Conservation (phyloP, 192 early-diverging fungal species). For the Pilaira anomala region DNA sequence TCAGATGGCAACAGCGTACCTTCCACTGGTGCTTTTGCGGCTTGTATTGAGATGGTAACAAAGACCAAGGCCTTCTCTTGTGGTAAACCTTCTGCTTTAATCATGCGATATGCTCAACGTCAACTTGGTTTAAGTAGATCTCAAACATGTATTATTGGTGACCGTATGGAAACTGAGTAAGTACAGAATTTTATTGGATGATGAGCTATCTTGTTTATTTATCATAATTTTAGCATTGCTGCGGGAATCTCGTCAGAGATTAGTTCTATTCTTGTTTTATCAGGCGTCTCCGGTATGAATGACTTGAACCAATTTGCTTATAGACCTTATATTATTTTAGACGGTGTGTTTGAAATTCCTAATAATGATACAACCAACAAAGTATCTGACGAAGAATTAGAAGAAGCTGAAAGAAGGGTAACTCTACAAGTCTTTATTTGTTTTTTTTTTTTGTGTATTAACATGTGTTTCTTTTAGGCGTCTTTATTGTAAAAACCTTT, state of each 20-base stretch:
- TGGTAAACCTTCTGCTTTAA: constrained; percentile 54
- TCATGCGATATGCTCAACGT: constrained; percentile 55
- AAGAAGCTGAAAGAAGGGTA: constrained; percentile 28
- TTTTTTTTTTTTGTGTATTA: neutral
- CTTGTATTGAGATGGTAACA: constrained; percentile 53
- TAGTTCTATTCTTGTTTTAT: constrained; percentile 54
- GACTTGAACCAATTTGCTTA: constrained; percentile 48
- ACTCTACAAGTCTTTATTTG: neutral
- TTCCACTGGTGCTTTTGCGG: constrained; percentile 54
- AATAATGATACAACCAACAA: constrained; percentile 19
- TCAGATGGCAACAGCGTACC: constrained; percentile 47
- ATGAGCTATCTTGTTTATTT: neutral
- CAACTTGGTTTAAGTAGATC: constrained; percentile 47
- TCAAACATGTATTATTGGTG: constrained; percentile 62
- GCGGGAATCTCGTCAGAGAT: constrained; percentile 56
- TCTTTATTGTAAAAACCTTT: constrained; percentile 10
- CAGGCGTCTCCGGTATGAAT: constrained; percentile 46
- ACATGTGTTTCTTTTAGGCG: neutral
- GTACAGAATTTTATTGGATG: neutral
- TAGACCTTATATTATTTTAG: constrained; percentile 49
- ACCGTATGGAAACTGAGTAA: constrained; percentile 62
- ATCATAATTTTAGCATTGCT: constrained; percentile 34
- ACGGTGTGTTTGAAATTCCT: constrained; percentile 45
- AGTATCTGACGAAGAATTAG: constrained; percentile 21
- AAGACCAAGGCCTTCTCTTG: constrained; percentile 58